Base-by-base conservation (phyloP, 495 filamentous ascomycete genomes). In the Penicillium pancosmium region DNA sequence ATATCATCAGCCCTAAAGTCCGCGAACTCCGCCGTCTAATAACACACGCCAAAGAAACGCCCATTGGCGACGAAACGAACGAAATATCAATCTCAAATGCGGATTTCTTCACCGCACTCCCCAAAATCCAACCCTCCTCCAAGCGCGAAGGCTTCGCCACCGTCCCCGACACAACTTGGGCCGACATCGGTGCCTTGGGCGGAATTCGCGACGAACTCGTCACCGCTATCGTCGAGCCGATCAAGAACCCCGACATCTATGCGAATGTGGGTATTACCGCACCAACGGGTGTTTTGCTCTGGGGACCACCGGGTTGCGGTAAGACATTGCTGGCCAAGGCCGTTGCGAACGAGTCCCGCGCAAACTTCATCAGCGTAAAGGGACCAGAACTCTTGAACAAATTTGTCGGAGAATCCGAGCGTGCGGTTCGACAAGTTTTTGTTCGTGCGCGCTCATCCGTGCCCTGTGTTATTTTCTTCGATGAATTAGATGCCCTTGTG, bases 311-410 rank as follows among this genome's bases (percentile, higher is more conserved):
- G 3, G 94, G 94, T 33, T 98, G 94, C 74, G 94, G 94, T 61
- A 98, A 98, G 72, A 98, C 94, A 0, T 84, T 98, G 5, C 86
- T 98, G 9, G 94, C 94, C 52, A 97, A 97, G 74, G 94, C 94
- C 16, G 92, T 96, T 5, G 94, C 94, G 57, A 95, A 96, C 73
- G 95, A 97, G 74, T 91, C 88, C 23, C 88, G 89, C 62, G 94
- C 95, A 27, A 98, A 97, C 73, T 98, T 98, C 81, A 98, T 98
- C 74, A 92, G 90, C 62, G 91, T 98, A 75, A 97, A 96, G 77
- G 94, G 94, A 0, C 93, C 94, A 3, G 93, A 97, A 65, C 80
- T 97, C 3, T 83, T 95, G 43, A 96, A 96, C 76, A 97, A 97
- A 74, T 98, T 91, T 63, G 92, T 98, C 27, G 94, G 94, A 62